phyloP scores from a whole-genome alignment of 331 rosid genomes.

The Quercus lobata region DNA sequence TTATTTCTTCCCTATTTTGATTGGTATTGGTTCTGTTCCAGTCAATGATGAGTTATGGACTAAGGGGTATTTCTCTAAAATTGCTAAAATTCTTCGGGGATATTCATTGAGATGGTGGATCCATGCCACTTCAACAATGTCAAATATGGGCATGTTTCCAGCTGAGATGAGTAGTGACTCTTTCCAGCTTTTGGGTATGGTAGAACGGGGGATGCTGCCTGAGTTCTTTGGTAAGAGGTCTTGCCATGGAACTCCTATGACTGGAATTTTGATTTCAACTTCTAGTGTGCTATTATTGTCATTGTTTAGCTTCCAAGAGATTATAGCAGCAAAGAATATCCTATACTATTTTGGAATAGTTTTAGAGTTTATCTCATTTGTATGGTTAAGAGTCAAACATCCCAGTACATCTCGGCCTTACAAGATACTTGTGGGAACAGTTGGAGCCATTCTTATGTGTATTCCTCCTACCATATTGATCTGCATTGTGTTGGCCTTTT shows the following conservation, averaged over 20 bases:
- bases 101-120: slow-evolving; percentile 81
- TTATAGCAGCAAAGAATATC: slow-evolving; percentile 79
- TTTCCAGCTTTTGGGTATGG: slow-evolving; percentile 77
- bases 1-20: slow-evolving; percentile 72
- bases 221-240: no score
- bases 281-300: slow-evolving; percentile 70
- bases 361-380: slow-evolving; percentile 72
- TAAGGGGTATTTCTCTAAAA: slow-evolving; percentile 71
- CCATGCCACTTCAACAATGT: slow-evolving; percentile 19
- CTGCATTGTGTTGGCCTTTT: slow-evolving; percentile 55
- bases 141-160: slow-evolving; percentile 94
- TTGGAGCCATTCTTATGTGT: slow-evolving; percentile 31
- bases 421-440: background rate
- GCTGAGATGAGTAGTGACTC: slow-evolving; percentile 94
- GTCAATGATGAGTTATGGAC: slow-evolving; percentile 60
- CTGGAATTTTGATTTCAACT: slow-evolving; percentile 82
- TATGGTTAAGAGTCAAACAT: slow-evolving; percentile 52
- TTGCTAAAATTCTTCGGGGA: slow-evolving; percentile 73
- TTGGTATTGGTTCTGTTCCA: slow-evolving; percentile 63
- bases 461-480: slow-evolving; percentile 72
- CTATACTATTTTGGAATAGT: slow-evolving; percentile 87
- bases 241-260: slow-evolving; percentile 56
- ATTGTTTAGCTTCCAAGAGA: slow-evolving; percentile 88
- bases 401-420: slow-evolving; percentile 69
- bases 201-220: no score